phyloP scores from a whole-genome alignment of 225 moss, liverwort and hornwort species.

The Thuidium tamariscinum region DNA sequence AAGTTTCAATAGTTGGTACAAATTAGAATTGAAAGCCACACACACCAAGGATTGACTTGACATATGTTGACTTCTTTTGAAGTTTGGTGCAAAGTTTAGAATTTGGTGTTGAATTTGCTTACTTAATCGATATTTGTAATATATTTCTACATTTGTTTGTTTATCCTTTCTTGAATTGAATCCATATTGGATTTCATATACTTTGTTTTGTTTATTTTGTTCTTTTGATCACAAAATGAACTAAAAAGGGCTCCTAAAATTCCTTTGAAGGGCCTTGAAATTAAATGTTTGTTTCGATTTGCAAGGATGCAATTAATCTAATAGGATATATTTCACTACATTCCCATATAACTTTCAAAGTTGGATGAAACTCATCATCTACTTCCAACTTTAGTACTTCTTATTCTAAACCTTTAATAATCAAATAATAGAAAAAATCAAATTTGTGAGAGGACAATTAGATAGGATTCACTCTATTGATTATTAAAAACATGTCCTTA shows the following conservation, averaged over 20 bases:
- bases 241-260: background rate
- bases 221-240: background rate
- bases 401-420: background rate
- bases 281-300: background rate
- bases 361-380: background rate
- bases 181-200: background rate
- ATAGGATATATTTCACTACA: background rate
- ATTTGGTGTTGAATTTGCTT: background rate
- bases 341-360: background rate
- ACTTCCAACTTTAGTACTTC: background rate
- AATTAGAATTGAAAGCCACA: background rate
- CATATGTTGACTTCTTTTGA: background rate
- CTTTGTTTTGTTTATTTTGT: rapidly evolving
- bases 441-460: background rate
- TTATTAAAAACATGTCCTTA: background rate
- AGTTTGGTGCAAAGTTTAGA: background rate
- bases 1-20: background rate
- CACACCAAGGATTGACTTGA: background rate
- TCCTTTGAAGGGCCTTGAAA: background rate
- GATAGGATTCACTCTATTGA: background rate
- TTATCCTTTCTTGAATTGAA: background rate
- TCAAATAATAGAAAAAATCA: background rate
- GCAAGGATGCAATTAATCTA: background rate
- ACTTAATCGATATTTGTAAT: rapidly evolving
- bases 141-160: background rate